Evolutionary conservation across 257 asterid species (phyloP).

Genomic region (Solanum habrochaites): DNA sequence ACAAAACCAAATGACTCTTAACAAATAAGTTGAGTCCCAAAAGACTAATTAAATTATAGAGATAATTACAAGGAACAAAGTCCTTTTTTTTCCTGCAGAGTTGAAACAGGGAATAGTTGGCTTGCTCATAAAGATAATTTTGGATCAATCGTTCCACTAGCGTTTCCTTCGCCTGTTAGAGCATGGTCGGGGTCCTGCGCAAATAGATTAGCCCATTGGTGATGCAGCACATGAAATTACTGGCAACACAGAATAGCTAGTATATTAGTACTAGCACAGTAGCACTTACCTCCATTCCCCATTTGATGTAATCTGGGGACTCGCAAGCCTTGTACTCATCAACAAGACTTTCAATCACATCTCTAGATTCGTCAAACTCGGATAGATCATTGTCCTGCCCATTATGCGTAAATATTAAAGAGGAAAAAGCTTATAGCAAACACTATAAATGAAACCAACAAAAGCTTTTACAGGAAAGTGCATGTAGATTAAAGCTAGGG

Average conservation of each 20-base stretch:
- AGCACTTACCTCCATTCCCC: slow-evolving; percentile 92
- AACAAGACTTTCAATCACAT: slow-evolving; percentile 86
- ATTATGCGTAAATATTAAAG: slow-evolving; percentile 1
- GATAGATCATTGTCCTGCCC: slow-evolving; percentile 95
- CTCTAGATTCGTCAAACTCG: slow-evolving; percentile 98
- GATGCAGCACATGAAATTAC: neutral
- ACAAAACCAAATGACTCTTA: neutral
- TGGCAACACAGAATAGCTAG: neutral
- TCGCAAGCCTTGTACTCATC: slow-evolving; percentile 99
- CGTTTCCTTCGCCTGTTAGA: slow-evolving; percentile 74
- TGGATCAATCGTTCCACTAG: slow-evolving; percentile 66
- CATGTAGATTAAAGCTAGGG: neutral
- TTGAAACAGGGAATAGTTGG: neutral
- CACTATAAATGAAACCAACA: neutral
- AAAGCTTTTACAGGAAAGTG: neutral
- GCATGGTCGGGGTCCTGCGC: slow-evolving; percentile 73
- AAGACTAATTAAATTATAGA: neutral
- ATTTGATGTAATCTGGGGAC: slow-evolving; percentile 97
- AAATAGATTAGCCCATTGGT: neutral
- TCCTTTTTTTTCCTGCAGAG: neutral
- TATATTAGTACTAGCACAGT: neutral
- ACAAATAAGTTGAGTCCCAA: neutral
- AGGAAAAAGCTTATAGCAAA: neutral
- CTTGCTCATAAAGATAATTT: slow-evolving; percentile 32
- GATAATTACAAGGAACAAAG: neutral